phyloP scores from a whole-genome alignment of 208 protist species.

The Leishmania turanica region DNA sequence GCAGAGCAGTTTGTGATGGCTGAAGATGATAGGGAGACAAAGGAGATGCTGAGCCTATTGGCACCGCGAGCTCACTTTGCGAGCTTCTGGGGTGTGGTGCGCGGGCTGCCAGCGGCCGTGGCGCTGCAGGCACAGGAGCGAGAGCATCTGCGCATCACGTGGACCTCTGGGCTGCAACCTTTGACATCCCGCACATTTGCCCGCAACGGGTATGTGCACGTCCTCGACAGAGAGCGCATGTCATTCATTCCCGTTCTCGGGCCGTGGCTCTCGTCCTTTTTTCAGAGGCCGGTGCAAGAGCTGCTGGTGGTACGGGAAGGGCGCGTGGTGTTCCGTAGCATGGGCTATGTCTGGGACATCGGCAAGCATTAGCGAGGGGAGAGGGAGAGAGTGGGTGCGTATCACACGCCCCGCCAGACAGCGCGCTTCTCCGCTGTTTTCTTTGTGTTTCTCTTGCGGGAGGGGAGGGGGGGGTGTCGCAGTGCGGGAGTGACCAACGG shows the following conservation, averaged over 20 bases:
- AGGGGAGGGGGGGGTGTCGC: background rate
- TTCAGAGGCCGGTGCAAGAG: conserved; percentile 66
- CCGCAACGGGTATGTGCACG: conserved; percentile 69
- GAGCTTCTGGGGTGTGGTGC: conserved; percentile 84
- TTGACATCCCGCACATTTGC: conserved; percentile 78
- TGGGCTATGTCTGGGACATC: conserved; percentile 75
- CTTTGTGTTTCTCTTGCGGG: background rate
- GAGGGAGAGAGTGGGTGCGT: background rate
- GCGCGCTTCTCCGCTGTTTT: conserved; percentile 3
- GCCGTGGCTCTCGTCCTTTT: conserved; percentile 56
- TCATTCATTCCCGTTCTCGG: conserved; percentile 56
- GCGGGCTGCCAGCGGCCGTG: conserved; percentile 51
- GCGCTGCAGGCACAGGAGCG: conserved; percentile 59
- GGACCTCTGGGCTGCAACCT: conserved; percentile 47
- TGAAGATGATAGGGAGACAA: conserved; percentile 71
- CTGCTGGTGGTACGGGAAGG: conserved; percentile 74
- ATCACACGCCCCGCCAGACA: conserved; percentile 1
- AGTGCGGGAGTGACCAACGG: background rate
- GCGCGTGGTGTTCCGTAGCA: conserved; percentile 69
- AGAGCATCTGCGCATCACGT: conserved; percentile 61
- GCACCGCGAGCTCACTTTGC: conserved; percentile 47
- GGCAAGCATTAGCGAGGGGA: conserved; percentile 36
- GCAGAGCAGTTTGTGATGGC: conserved; percentile 70
- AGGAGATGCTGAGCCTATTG: conserved; percentile 61
- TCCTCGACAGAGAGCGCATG: conserved; percentile 42